Conservation (phyloP, 2,329 filamentous ascomycete species). For the Fusarium stilboides region DNA sequence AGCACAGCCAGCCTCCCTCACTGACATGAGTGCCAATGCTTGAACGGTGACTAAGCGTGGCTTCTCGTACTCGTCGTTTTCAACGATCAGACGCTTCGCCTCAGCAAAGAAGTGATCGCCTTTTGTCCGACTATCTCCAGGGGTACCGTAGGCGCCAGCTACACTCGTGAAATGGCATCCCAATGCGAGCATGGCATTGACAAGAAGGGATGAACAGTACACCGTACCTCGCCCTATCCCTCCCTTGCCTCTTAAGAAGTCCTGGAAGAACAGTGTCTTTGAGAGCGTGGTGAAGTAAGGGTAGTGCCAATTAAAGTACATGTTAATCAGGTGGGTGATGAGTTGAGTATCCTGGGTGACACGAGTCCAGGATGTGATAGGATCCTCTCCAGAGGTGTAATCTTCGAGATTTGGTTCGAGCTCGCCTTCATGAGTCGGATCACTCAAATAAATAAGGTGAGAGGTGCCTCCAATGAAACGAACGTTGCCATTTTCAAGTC, state of each 20-base stretch:
- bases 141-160: constrained; percentile 78
- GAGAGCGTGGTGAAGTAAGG: constrained; percentile 94
- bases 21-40: constrained; percentile 94
- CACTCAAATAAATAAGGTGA: constrained; percentile 86
- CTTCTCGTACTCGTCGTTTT: constrained; percentile 94
- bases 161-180: constrained; percentile 93
- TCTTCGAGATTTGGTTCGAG: constrained; percentile 63
- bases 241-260: constrained; percentile 82
- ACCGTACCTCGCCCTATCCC: constrained; percentile 70
- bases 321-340: constrained; percentile 89
- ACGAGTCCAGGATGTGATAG: constrained; percentile 87
- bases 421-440: constrained; percentile 57
- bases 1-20: constrained; percentile 93
- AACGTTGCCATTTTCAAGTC: constrained; percentile 88
- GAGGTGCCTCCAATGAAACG: constrained; percentile 96
- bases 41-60: constrained; percentile 92
- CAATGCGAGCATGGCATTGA: constrained; percentile 93
- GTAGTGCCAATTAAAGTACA: constrained; percentile 99
- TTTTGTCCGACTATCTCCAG: constrained; percentile 85
- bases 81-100: constrained; percentile 89
- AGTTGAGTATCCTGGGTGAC: constrained; percentile 86
- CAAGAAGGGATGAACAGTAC: constrained; percentile 90
- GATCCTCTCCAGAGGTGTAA: constrained; percentile 71
- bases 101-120: constrained; percentile 97
- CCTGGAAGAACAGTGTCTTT: constrained; percentile 86